Base-by-base conservation (phyloP, 2,329 filamentous ascomycete species). In the Aspergillus pseudoviridinutans region DNA sequence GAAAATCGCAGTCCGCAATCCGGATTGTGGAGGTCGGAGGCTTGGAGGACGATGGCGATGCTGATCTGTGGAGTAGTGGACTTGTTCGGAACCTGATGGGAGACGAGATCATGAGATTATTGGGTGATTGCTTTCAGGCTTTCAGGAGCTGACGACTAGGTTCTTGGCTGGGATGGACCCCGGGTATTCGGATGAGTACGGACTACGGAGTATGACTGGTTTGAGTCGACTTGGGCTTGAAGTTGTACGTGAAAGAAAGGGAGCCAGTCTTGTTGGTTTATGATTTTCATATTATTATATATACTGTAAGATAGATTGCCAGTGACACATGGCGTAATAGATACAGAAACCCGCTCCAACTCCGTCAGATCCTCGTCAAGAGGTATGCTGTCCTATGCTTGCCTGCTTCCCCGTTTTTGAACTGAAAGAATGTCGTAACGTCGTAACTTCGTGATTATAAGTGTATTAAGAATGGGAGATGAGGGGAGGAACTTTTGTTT, bases 371-470 rank as follows among this genome's bases (percentile, higher is more conserved):
- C 32, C 32, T 38, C 42, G 22, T 46, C 42, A 25, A 54, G 38
- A 20, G 24, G 42, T 38, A 47, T 14, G 42, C 3, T 46, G n/a
- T 1, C 42, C 22, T 38, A 38, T 20, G 42, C 42, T 46, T 46
- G 41, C 41, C 17, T 46, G 42, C 42, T 20, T 20, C 44, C 44
- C 44, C 22, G 12, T 27, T 47, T 47, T 22, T 47, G 20, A 24
- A 28, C 41, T 32, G 32, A 49, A 56, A 28, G 49, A 56, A 22
- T 38, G 32, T 56, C 54, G 50, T 56, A 10, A 46, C 44, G 44
- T 56, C 54, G 54, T 56, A 35, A 20, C 22, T 44, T 56, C 54
- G 50, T 56, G 5, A 53, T 53, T 56, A 56, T 55, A 20, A 6
- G 22, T 25, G 27, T 55, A 55, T 20, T 17, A 38, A 50, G 46